A percentile compares a stretch with the other conserved stretches of the same genome.
Conservation (phyloP, 2,329 filamentous ascomycete species). For the Myriosclerotinia curreyana region DNA sequence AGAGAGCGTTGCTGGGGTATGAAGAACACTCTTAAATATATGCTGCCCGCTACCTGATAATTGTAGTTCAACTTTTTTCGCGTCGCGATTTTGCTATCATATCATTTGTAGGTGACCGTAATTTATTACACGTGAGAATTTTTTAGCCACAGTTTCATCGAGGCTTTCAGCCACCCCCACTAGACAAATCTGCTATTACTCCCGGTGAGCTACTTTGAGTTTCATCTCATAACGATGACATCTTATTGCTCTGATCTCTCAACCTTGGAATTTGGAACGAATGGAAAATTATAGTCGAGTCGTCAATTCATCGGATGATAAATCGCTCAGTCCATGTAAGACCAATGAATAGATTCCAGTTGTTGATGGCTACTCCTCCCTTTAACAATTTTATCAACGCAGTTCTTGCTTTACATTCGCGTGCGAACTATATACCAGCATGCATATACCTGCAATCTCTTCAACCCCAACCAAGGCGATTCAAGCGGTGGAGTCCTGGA, state of each 20-base stretch:
- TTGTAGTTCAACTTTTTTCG: slow-evolving; percentile 22
- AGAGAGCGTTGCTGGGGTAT: slow-evolving; percentile 15
- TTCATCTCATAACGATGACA: neutral
- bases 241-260: neutral
- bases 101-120: neutral
- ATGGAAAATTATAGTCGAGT: neutral
- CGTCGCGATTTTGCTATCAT: slow-evolving; percentile 23
- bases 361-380: neutral
- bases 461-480: neutral
- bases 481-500: neutral
- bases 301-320: neutral
- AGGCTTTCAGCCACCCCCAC: slow-evolving; percentile 16
- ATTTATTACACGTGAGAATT: slow-evolving; percentile 1
- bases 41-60: slow-evolving; percentile 18
- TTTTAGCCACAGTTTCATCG: neutral
- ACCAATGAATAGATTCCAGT: neutral
- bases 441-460: neutral
- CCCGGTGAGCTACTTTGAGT: no score
- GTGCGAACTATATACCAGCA: neutral
- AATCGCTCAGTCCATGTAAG: no score
- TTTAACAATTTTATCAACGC: neutral
- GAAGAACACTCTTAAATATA: slow-evolving; percentile 14
- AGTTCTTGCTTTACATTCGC: neutral
- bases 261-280: neutral
- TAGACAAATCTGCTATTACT: neutral